Conservation (phyloP, 768 basidiomycete species). For the Neoboletus brunneissimus region DNA sequence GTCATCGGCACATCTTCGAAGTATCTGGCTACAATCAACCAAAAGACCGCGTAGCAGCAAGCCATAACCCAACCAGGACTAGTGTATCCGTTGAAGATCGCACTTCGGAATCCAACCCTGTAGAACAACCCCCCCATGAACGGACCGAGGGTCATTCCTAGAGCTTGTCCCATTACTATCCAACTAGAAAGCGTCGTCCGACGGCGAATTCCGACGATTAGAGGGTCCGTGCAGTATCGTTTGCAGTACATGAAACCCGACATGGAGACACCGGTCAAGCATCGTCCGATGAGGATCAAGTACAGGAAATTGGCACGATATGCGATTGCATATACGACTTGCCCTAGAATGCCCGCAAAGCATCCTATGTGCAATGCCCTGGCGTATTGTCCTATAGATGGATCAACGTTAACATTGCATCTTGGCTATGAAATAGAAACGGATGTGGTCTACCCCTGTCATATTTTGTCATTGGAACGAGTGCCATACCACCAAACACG, state of each 20-base stretch:
- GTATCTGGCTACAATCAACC: conserved; percentile 36
- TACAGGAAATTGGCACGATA: conserved; percentile 60
- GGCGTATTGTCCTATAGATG: conserved; percentile 49
- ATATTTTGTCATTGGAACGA: conserved; percentile 52
- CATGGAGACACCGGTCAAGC: conserved; percentile 59
- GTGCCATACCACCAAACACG: conserved; percentile 53
- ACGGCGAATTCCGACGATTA: conserved; percentile 60
- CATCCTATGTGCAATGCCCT: conserved; percentile 56
- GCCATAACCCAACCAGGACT: conserved; percentile 67
- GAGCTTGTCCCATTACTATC: conserved; percentile 60
- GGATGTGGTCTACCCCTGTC: conserved; percentile 48
- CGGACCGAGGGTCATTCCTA: conserved; percentile 61
- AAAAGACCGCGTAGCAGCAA: conserved; percentile 50
- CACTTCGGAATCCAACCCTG: conserved; percentile 54
- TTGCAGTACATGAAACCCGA: conserved; percentile 67
- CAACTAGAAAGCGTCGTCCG: conserved; percentile 61
- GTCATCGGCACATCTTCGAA: conserved; percentile 40
- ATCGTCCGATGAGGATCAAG: conserved; percentile 68
- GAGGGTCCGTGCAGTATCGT: conserved; percentile 64
- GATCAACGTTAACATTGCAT: not conserved
- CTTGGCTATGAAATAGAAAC: not conserved
- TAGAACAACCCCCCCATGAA: conserved; percentile 63
- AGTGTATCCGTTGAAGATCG: conserved; percentile 63
- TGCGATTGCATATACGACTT: conserved; percentile 59
- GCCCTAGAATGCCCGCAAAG: conserved; percentile 49